A percentile compares a stretch with the other conserved stretches of the same genome.
phyloP scores from a whole-genome alignment of 257 asterid species.

The Solanum lycopersicoides region DNA sequence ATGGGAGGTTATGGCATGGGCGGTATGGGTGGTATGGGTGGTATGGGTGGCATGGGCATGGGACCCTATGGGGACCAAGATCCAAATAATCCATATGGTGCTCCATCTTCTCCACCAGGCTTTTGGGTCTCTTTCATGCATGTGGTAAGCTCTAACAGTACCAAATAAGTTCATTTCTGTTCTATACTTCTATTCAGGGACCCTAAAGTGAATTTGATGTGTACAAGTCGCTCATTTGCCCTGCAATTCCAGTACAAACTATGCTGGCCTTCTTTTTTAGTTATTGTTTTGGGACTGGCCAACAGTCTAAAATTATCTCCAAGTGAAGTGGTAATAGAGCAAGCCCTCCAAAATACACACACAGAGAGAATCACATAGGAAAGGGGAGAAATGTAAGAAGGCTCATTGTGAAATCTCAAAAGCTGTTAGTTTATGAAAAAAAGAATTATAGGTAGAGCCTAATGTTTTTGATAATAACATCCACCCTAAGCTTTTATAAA shows the following conservation, averaged over 20 bases:
- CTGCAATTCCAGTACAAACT: neutral
- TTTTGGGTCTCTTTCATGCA: conserved; percentile 92
- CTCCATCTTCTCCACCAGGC: conserved; percentile 77
- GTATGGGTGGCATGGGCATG: conserved; percentile 50
- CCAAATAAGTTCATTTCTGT: neutral
- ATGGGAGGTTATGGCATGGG: conserved; percentile 56
- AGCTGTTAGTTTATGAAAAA: neutral
- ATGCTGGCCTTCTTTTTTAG: neutral
- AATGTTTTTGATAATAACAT: neutral
- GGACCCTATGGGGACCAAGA: conserved; percentile 79
- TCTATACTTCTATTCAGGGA: neutral
- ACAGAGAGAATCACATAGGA: neutral
- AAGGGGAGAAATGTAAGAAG: neutral
- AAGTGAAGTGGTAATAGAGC: neutral
- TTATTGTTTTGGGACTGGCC: neutral
- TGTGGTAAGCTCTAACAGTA: conserved; percentile 47
- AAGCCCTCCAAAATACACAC: neutral
- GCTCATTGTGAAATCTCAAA: neutral
- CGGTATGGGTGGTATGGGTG: conserved; percentile 19
- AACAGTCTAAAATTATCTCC: neutral
- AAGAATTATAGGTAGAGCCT: neutral
- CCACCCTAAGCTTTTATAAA: neutral
- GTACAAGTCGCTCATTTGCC: neutral
- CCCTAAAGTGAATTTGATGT: neutral
- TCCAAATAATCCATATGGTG: conserved; percentile 91